A percentile compares a stretch with the other conserved stretches of the same genome.
Conservation (phyloP, 2,329 filamentous ascomycete species). For the Fusarium sp. region DNA sequence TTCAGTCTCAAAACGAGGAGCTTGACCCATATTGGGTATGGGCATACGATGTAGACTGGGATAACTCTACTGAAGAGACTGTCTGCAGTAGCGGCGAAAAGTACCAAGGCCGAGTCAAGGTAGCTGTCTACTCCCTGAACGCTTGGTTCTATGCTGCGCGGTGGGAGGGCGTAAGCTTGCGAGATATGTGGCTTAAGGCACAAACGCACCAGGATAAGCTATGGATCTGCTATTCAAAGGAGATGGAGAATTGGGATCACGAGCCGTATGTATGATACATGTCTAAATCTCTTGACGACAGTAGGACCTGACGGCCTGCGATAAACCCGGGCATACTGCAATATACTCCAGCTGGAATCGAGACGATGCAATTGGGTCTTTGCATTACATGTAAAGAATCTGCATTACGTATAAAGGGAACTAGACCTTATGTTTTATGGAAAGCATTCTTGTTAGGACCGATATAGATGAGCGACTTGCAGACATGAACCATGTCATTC, state of each 20-base stretch:
- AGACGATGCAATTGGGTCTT: no score
- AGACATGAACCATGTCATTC: no score
- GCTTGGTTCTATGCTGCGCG: background rate
- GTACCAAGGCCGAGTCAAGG: background rate
- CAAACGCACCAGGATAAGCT: background rate
- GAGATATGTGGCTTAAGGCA: background rate
- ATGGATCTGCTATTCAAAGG: background rate
- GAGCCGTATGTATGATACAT: background rate
- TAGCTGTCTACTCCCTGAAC: background rate
- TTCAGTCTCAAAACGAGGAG: accelerated
- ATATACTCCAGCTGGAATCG: no score
- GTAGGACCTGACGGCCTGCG: no score
- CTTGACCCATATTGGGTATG: background rate
- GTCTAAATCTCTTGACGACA: no score
- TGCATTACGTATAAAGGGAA: no score
- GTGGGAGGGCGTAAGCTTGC: background rate
- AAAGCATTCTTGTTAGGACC: no score
- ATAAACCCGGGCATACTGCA: no score
- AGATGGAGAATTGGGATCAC: background rate
- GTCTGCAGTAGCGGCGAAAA: background rate
- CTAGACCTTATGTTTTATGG: no score
- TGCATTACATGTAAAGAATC: no score
- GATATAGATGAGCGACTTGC: no score
- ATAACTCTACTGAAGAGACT: background rate
- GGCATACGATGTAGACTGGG: background rate